These are phyloP conservation scores for Cicer pinnatifidum DNA, from an alignment of 306 rosid species.

Conservation along the genomic window DNA sequence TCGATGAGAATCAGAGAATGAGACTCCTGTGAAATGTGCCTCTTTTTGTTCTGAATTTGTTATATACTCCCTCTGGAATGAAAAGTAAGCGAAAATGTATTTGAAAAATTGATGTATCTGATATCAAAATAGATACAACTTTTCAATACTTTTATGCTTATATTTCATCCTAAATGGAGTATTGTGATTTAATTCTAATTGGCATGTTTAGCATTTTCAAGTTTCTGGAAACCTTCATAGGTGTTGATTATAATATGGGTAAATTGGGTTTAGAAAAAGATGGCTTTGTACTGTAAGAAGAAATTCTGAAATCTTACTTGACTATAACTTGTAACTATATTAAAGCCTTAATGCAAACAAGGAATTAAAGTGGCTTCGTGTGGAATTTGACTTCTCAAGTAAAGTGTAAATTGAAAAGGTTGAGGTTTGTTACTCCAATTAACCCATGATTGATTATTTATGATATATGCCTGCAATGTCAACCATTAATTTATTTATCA, in stretches of 20 bases:
- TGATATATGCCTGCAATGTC: not conserved
- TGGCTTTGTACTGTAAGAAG: not conserved
- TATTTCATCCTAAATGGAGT: too few relatives aligned
- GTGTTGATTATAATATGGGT: not conserved
- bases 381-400: not conserved
- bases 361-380: conserved; percentile 22
- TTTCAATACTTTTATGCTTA: too few relatives aligned
- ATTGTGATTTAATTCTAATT: not conserved
- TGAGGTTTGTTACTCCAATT: not conserved
- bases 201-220: not conserved
- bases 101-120: too few relatives aligned
- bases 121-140: too few relatives aligned
- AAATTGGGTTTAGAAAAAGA: conserved; percentile 16
- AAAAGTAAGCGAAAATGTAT: too few relatives aligned
- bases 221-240: conserved; percentile 4
- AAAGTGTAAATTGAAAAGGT: not conserved
- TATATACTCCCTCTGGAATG: too few relatives aligned
- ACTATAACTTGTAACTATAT: not conserved
- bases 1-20: not conserved
- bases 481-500: not conserved
- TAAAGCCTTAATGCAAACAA: not conserved
- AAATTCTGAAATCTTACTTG: conserved; percentile 1
- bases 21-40: not conserved
- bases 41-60: not conserved
- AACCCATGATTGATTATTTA: not conserved